Conservation (phyloP, 1,284 basidiomycete genomes). For the Boletus semigastroideus region DNA sequence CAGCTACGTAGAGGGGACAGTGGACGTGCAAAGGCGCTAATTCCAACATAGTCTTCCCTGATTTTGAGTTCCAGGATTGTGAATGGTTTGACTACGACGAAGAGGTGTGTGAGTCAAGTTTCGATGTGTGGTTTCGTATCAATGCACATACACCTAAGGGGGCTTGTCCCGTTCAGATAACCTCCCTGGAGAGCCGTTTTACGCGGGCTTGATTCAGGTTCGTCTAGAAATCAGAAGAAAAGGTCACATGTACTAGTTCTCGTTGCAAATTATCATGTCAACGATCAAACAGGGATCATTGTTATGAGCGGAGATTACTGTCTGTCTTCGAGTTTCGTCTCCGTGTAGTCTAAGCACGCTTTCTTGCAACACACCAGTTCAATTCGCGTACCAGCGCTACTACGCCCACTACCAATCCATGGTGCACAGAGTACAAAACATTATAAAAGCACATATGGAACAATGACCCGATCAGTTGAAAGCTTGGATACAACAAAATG, state of each 20-base stretch:
- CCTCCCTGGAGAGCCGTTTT: constrained; percentile 62
- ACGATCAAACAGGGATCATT: not conserved
- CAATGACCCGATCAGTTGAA: constrained; percentile 21
- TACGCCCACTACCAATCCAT: constrained; percentile 30
- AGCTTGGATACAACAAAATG: constrained; percentile 25
- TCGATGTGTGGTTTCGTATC: not conserved
- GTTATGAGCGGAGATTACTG: too few species aligned
- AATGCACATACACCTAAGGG: constrained; percentile 41
- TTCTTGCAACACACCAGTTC: constrained; percentile 1
- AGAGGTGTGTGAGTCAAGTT: constrained; percentile 48
- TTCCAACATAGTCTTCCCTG: constrained; percentile 54
- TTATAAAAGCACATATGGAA: constrained; percentile 35
- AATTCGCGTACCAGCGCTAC: constrained; percentile 36
- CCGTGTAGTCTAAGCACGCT: not conserved
- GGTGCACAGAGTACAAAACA: constrained; percentile 27
- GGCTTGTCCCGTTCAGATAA: constrained; percentile 62
- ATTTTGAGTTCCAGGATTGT: constrained; percentile 60
- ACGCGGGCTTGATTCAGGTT: constrained; percentile 47
- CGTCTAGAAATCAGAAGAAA: not conserved
- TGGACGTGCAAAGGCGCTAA: constrained; percentile 69
- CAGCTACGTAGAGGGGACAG: constrained; percentile 40
- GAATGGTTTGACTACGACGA: constrained; percentile 86
- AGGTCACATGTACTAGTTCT: not conserved
- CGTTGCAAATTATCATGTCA: not conserved
- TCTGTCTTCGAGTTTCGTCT: too few species aligned